A percentile compares a stretch with the other conserved stretches of the same genome.
phyloP scores from a whole-genome alignment of 2,329 filamentous ascomycete species.

The Ilyonectria sp. region DNA sequence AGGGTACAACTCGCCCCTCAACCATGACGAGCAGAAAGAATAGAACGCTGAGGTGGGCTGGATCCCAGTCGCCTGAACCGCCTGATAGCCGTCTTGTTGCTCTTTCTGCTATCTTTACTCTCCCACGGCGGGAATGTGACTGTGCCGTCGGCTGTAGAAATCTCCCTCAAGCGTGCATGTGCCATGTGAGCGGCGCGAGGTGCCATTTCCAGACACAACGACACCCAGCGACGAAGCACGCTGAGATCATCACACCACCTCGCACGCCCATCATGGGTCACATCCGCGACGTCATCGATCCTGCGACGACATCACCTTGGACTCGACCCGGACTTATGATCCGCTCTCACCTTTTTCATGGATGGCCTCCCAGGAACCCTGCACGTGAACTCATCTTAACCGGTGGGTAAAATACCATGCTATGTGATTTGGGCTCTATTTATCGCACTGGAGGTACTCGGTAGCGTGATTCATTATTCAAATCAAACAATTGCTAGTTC shows the following conservation, averaged over 20 bases:
- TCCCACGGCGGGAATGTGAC: not conserved
- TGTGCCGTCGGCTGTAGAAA: not conserved
- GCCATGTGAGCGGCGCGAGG: slow-evolving; percentile 12
- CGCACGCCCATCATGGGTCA: slow-evolving; percentile 18
- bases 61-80: not conserved
- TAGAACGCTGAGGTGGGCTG: not conserved
- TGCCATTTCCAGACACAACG: slow-evolving; percentile 8
- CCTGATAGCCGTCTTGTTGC: not conserved
- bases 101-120: not conserved
- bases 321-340: slow-evolving; percentile 1
- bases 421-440: not conserved
- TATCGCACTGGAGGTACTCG: not conserved
- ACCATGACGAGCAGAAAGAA: not conserved
- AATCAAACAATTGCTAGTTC: not conserved
- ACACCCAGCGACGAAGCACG: slow-evolving; percentile 12
- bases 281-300: slow-evolving; percentile 18
- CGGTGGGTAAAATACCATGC: not conserved
- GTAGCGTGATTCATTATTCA: not conserved
- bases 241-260: slow-evolving; percentile 16
- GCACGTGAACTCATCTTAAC: not conserved
- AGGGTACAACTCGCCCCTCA: not conserved
- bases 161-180: not conserved
- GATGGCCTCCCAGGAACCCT: not conserved
- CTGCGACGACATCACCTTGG: not conserved
- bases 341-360: not conserved